Evolutionary conservation across 2,329 filamentous ascomycete genomes (phyloP), one percentile per base, ranked within the genome.

Genomic region (Basipetospora chlamydospora): DNA sequence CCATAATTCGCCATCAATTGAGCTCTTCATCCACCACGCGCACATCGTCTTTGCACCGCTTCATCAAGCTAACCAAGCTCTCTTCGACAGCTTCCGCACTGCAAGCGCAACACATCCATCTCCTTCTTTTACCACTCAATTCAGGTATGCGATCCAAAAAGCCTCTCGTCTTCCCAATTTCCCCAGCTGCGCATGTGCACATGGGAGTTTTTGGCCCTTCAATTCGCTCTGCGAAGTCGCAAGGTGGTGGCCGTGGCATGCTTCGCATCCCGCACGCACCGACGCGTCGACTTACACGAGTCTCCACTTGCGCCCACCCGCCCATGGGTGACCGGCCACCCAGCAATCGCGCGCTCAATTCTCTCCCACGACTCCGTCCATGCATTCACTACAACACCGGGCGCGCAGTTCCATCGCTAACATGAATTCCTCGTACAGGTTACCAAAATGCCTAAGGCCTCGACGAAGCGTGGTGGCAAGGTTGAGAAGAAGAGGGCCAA

Each of bases 401-500:
- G 23, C 5, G 17, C 18, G 3, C 12, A 25, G 12, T 34, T 26
- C 18, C 20, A 26, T 18, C 13, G 22, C 16, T 35, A 26, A 16
- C 20, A 8, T 28, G 13, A 18, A 12, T 21, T 8, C 12, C 5
- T 15, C 28, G 22, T 12, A 23, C 35, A 26, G 13, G 12, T 21
- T 15, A 31, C 26, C 61, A 71, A 51, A 44, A 75, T 75, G 70
- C 67, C 70, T 49, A 75, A 75, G 63, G 69, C 66, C 49, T 57
- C 65, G 35, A 56, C 63, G 44, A 74, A 72, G 62, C 63, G 64
- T 46, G 55, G 54, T 48, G 59, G 56, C 42, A 70, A 71, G 66
- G 62, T 60, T 41, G 61, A 64, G 55, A 71, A 69, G 65, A 61
- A 61, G 54, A 64, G 68, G 43, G 49, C 47, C 53, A 74, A 74